Base-by-base conservation (phyloP, 148 eudicot genomes). In the Silene conica region DNA sequence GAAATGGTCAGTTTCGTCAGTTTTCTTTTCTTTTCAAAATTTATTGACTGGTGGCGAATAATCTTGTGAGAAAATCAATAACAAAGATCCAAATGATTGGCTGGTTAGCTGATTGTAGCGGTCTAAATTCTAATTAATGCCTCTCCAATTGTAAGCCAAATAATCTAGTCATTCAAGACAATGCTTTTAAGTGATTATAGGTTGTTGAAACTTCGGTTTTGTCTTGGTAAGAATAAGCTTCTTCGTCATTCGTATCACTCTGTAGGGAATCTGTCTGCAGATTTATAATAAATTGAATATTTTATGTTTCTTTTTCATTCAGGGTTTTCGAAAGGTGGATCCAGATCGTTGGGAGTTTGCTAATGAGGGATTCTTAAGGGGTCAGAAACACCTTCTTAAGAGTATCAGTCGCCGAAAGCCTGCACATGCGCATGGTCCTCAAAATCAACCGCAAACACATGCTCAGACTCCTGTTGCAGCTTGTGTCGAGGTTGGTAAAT, bases 291-390 rank as follows among this genome's bases (percentile, higher is more conserved):
- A 54, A 23, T 72, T 58, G 59, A 58, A 72, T 10, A 52, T 67
- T 45, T 71, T 71, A 23, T 72, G 28, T 19, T 57, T 21, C 72
- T 70, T 20, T 38, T 79, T 74, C 23, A 22, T 50, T 64, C 86
- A 90, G 96, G 96, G 92, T 9, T 90, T 90, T 73, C 82, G 83
- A 80, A 90, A 90, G 80, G 92, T 90, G 59, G 96, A 90, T 83
- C 92, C 91, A 75, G 90, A 90, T 82, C 86, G 88, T 18, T 90
- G 90, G 89, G 92, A 90, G 75, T 90, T 90, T 70, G 95, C 95
- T 55, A 90, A 90, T 68, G 90, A 90, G 82, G 88, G 87, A 45
- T 90, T 90, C 60, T 74, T 90, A 64, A 83, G 92, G 73, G 92
- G 89, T 61, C 96, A 90, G 71, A 90, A 81, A 72, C 90, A 90